Evolutionary conservation across 805 yeast species (phyloP).

Genomic region (Lipomyces sp.): DNA sequence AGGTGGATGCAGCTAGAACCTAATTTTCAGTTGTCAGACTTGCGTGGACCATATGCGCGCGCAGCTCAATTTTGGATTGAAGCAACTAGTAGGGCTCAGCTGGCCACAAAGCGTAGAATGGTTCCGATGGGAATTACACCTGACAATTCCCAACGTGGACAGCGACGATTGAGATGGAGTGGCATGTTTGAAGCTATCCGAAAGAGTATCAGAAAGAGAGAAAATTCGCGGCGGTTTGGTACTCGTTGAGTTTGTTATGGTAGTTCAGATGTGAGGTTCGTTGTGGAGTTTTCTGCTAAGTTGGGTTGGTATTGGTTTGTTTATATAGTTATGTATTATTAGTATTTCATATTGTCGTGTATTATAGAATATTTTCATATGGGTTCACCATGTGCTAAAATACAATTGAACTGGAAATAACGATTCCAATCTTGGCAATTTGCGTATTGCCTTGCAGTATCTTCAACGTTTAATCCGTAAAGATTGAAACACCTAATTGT

Average conservation of each 20-base stretch:
- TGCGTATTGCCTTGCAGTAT: too few relatives aligned
- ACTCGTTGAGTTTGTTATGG: not conserved
- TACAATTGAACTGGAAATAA: too few relatives aligned
- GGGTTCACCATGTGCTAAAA: too few relatives aligned
- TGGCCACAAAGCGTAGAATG: constrained; percentile 83
- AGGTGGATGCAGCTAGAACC: constrained; percentile 92
- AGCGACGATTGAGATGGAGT: constrained; percentile 89
- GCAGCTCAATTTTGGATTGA: constrained; percentile 91
- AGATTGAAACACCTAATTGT: too few relatives aligned
- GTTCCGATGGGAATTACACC: constrained; percentile 92
- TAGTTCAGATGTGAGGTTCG: not conserved
- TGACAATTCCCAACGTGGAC: constrained; percentile 88
- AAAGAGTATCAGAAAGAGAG: constrained; percentile 87
- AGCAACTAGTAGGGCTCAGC: constrained; percentile 86
- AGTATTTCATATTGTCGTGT: not conserved
- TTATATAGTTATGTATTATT: not conserved
- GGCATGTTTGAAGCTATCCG: constrained; percentile 96
- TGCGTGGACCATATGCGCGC: constrained; percentile 78
- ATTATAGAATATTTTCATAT: not conserved
- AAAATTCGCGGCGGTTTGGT: constrained; percentile 44
- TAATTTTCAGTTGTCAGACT: constrained; percentile 80
- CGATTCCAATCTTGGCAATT: not conserved
- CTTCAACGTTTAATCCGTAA: too few relatives aligned
- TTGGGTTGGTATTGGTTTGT: not conserved
- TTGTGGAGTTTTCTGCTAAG: not conserved